Percentiles rank a stretch among this genome's conserved stretches.
Conservation (phyloP, 1,284 basidiomycete species). For the Phellinidium pouzarii region DNA sequence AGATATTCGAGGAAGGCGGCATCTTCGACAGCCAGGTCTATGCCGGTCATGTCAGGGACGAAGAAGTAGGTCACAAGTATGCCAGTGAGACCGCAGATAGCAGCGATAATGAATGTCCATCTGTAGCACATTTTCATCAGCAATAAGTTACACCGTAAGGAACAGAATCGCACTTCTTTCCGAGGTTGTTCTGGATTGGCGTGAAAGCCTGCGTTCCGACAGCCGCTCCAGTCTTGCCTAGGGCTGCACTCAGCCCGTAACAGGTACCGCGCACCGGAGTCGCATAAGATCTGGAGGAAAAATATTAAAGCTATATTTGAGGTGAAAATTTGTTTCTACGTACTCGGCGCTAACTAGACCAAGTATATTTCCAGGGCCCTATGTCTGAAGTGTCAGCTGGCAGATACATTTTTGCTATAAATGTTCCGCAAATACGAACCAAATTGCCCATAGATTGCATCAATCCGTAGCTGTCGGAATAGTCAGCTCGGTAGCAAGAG, state of each 20-base stretch:
- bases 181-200: conserved; percentile 63
- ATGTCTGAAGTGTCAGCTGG: conserved; percentile 1
- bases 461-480: conserved; percentile 47
- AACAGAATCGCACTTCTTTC: conserved; percentile 42
- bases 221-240: conserved; percentile 74
- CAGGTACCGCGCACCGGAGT: conserved; percentile 66
- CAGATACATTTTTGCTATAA: not conserved
- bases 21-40: conserved; percentile 66
- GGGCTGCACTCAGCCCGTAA: conserved; percentile 64
- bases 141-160: not conserved
- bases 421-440: conserved; percentile 28
- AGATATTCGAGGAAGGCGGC: conserved; percentile 55
- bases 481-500: conserved; percentile 18
- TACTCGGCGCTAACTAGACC: conserved; percentile 62
- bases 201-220: conserved; percentile 74
- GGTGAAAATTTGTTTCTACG: conserved; percentile 25
- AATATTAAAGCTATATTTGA: not conserved
- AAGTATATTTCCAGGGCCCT: conserved; percentile 72
- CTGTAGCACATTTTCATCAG: conserved; percentile 26
- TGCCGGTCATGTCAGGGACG: conserved; percentile 61
- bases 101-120: conserved; percentile 68
- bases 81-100: conserved; percentile 58
- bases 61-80: conserved; percentile 64
- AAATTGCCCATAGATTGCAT: conserved; percentile 67
- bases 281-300: conserved; percentile 46